Base-by-base conservation (phyloP, 1,139 yeast species). In the Blastobotrys proliferans region DNA sequence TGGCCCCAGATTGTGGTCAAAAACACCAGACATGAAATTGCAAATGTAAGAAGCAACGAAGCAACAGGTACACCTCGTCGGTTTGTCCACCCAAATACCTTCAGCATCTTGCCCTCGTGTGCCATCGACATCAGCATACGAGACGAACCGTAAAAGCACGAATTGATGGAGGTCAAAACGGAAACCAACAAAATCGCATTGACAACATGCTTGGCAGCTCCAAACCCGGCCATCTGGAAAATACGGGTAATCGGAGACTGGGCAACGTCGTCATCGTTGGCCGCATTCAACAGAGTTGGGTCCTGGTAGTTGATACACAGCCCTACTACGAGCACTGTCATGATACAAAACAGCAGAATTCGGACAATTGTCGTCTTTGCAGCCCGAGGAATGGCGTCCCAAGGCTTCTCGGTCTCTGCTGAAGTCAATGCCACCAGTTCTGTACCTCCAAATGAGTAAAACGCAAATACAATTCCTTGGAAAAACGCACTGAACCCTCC, bases 401-500 rank as follows among this genome's bases (percentile, higher is more conserved):
- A 56, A 11, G 77, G 77, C 53, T 72, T 70, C 34, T 61, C 60
- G 9, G 76, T 68, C 54, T 74, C 79, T 2, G 76, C 73, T 13
- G 77, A 73, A 10, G 76, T 73, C 48, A 74, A 65, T 13, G 76
- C 76, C 31, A 72, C 74, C 51, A 67, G 57, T 53, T 69, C 74
- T 19, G 87, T 90, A 47, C 54, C 48, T 20, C 71, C 65, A 40
- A 77, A 53, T 51, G 82, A 82, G 75, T 46, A 69, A 50, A 36
- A 82, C 70, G 43, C 83, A 76, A 66, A 73, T 8, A 81, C 81
- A 53, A 82, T 73, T 2, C 83, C 77, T 47, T 70, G 74, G 41
- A 81, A 84, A 46, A 81, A 76, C 34, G 85, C 82, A 51, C 74
- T 72, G 55, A 80, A 77, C 1, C 83, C 80, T 40, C 69, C 62